A percentile compares a stretch with the other conserved stretches of the same genome.
phyloP scores from a whole-genome alignment of 176 grass and related monocot genomes.

The Pontederia paniculata region DNA sequence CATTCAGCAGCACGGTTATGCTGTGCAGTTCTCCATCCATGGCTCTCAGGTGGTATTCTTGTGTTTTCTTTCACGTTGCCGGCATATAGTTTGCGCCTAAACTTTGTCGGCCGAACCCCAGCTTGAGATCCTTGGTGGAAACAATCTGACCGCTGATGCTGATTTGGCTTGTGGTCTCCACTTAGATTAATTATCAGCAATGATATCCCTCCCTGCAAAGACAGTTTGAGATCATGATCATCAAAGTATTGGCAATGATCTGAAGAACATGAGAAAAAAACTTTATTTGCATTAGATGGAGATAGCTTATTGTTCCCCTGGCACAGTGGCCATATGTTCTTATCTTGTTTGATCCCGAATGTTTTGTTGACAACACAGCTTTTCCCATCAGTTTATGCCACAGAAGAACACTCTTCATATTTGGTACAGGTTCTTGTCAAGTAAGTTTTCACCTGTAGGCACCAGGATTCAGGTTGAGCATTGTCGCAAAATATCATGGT shows the following conservation, averaged over 20 bases:
- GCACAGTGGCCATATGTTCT: constrained; percentile 18
- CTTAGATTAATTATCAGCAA: constrained; percentile 69
- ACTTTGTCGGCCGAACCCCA: constrained; percentile 12
- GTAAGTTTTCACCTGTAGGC: constrained; percentile 49
- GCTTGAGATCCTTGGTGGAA: constrained; percentile 7
- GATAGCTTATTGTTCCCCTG: neutral
- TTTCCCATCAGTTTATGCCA: constrained; percentile 73
- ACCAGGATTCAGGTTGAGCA: constrained; percentile 73
- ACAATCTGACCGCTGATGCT: constrained; percentile 8
- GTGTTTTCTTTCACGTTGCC: too few species aligned
- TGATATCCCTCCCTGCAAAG: constrained; percentile 49
- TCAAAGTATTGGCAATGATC: neutral
- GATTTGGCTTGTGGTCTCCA: constrained; percentile 30
- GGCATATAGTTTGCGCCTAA: constrained; percentile 17
- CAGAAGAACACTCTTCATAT: constrained; percentile 36
- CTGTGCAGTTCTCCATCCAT: constrained; percentile 68
- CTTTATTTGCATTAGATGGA: neutral
- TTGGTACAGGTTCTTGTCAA: neutral
- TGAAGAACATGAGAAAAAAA: neutral
- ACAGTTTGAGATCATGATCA: neutral
- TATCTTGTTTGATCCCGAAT: constrained; percentile 42
- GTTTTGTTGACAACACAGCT: constrained; percentile 38
- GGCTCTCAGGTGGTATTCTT: constrained; percentile 86
- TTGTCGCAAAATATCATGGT: too few species aligned
- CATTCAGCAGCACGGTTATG: constrained; percentile 76